A percentile compares a stretch with the other conserved stretches of the same genome.
Evolutionary conservation across 139 green algal genomes (phyloP).

Genomic region (Ulvella scutata): DNA sequence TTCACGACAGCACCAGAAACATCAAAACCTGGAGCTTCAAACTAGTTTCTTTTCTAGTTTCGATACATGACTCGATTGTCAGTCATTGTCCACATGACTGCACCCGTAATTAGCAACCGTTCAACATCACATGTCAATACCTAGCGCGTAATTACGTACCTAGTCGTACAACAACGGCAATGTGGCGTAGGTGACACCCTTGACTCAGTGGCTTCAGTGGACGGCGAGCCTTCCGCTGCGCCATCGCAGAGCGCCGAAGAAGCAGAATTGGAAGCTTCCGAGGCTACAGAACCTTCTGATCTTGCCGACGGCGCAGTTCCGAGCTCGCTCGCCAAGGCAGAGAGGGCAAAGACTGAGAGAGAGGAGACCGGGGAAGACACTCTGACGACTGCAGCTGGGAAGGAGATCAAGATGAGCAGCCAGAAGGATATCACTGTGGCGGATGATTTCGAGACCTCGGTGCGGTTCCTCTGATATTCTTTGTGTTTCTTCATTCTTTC

Average conservation of each 20-base stretch:
- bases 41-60: too few species aligned
- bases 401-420: constrained; percentile 24
- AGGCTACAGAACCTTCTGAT: neutral
- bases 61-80: too few species aligned
- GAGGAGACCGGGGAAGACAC: constrained; percentile 16
- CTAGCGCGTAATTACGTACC: too few species aligned
- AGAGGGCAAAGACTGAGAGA: neutral
- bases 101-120: too few species aligned
- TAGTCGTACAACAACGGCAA: neutral
- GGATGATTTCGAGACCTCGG: constrained; percentile 56
- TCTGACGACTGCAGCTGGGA: constrained; percentile 11
- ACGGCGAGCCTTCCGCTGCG: neutral
- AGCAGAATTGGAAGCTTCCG: neutral
- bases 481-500: too few species aligned
- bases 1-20: too few species aligned
- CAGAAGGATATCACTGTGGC: constrained; percentile 93
- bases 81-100: too few species aligned
- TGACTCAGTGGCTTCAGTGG: neutral
- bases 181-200: neutral
- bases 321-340: constrained; percentile 5
- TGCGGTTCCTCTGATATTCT: too few species aligned
- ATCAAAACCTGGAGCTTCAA: too few species aligned
- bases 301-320: neutral
- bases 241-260: neutral
- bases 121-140: too few species aligned